Base-by-base conservation (phyloP, 495 filamentous ascomycete species). In the Penicillium paxilli region DNA sequence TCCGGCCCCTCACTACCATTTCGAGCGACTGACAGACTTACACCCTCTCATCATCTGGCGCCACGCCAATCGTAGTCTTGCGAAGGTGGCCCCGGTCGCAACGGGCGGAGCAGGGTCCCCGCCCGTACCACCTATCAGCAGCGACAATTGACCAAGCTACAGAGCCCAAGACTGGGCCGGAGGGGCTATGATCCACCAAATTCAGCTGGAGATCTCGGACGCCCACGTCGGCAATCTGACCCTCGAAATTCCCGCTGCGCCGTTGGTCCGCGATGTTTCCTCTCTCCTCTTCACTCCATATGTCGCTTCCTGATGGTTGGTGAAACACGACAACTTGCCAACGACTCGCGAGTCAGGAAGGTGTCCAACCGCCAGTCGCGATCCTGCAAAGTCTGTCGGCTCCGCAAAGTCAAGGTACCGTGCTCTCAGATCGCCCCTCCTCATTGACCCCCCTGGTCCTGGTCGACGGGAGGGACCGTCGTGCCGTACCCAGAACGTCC, bases 371-470 rank as follows among this genome's bases (percentile, higher is more conserved):
- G 74, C 38, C 74, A 76, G 59, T 72, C 67, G 42, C 71, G 71
- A 20, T 76, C 74, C 56, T 77, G 74, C 52, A 74, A 69, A 51
- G 73, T 77, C 52, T 77, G 74, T 45, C 67, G 74, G 44, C 50
- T 64, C 56, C 72, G 74, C 47, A 77, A 77, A 60, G 74, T 77
- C 62, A 76, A 75, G 70, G 74, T 77, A 51, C 26, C 40, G 71
- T 62, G 35, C 45, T 40, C 59, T 67, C 62, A 62, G 64, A 65
- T 67, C 64, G 41, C 53, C 38, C 38, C n/a, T n/a, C n/a, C n/a
- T n/a, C n/a, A n/a, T n/a, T n/a, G n/a, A n/a, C n/a, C n/a, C n/a
- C n/a, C n/a, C n/a, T n/a, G n/a, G n/a, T n/a, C n/a, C 40, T 42
- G 40, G 38, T 30, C 44, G 21, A 21, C 56, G 52, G 50, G 47